Percentiles rank a stretch among this genome's conserved stretches.
These are phyloP conservation scores for Neurospora sp. DNA, from an alignment of 495 filamentous ascomycete species.

Conservation along the genomic window DNA sequence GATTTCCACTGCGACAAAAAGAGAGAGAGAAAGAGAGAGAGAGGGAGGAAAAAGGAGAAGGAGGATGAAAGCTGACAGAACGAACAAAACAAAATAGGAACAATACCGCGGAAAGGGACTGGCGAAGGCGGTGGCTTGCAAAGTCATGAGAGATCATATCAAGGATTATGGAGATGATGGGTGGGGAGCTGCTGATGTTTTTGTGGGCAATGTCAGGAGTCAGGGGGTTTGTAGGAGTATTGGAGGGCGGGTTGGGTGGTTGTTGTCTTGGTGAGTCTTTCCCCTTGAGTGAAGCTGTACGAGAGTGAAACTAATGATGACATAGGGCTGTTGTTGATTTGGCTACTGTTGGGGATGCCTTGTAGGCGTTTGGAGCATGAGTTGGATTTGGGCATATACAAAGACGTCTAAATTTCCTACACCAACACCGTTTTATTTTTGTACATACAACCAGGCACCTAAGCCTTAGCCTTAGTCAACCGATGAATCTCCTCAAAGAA, in stretches of 20 bases:
- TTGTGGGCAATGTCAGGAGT: slow-evolving; percentile 27
- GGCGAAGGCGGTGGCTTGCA: slow-evolving; percentile 33
- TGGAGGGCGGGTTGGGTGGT: slow-evolving; percentile 28
- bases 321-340: slow-evolving; percentile 13
- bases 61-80: neutral
- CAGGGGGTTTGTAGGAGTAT: slow-evolving; percentile 35
- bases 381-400: neutral
- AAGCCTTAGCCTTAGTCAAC: slow-evolving; percentile 29
- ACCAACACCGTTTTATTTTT: neutral
- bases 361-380: neutral
- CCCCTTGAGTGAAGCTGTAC: no score
- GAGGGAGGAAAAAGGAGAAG: no score
- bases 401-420: neutral
- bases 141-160: slow-evolving; percentile 30
- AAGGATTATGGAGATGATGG: slow-evolving; percentile 28
- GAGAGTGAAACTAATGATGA: no score
- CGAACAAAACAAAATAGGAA: slow-evolving; percentile 14
- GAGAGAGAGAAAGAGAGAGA: no score
- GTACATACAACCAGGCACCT: neutral
- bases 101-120: slow-evolving; percentile 33
- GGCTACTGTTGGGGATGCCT: slow-evolving; percentile 2
- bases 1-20: no score
- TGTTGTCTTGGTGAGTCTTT: slow-evolving; percentile 27
- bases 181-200: slow-evolving; percentile 35
- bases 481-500: slow-evolving; percentile 91